A percentile compares a stretch with the other conserved stretches of the same genome.
phyloP scores from a whole-genome alignment of 768 basidiomycete genomes.

The Melanogaster broomeanus region DNA sequence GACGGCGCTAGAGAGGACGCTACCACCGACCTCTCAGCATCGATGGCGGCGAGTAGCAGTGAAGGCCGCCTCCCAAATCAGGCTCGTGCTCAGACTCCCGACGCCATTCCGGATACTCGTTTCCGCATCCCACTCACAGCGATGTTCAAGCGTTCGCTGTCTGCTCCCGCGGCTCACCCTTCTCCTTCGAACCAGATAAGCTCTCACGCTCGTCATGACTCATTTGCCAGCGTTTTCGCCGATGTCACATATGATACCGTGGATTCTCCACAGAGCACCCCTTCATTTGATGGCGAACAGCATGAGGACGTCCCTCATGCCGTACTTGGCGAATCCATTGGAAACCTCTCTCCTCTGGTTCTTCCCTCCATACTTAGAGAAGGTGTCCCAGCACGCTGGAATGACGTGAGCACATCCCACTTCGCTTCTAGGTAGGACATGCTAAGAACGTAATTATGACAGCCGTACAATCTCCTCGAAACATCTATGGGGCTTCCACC shows the following conservation, averaged over 20 bases:
- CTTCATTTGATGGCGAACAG: slow-evolving; percentile 18
- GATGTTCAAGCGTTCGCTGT: slow-evolving; percentile 67
- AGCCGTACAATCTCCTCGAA: slow-evolving; percentile 37
- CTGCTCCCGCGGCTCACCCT: slow-evolving; percentile 46
- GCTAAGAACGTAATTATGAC: slow-evolving; percentile 21
- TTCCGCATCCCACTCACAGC: slow-evolving; percentile 57
- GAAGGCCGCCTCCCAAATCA: slow-evolving; percentile 9
- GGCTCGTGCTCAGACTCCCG: slow-evolving; percentile 30
- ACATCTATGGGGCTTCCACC: slow-evolving; percentile 31
- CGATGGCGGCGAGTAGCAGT: not conserved
- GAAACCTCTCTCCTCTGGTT: slow-evolving; percentile 31
- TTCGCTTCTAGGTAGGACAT: slow-evolving; percentile 8
- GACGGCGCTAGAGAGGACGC: not conserved
- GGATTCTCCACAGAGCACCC: slow-evolving; percentile 16
- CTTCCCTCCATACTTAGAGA: slow-evolving; percentile 33
- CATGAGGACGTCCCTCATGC: slow-evolving; percentile 21
- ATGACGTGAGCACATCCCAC: slow-evolving; percentile 30
- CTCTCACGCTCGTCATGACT: slow-evolving; percentile 21
- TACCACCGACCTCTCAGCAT: not conserved
- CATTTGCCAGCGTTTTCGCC: slow-evolving; percentile 31
- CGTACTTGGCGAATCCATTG: slow-evolving; percentile 23
- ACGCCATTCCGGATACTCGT: slow-evolving; percentile 26
- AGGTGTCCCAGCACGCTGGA: slow-evolving; percentile 32
- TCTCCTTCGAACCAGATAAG: slow-evolving; percentile 8
- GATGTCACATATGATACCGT: slow-evolving; percentile 32